Evolutionary conservation across 2,329 filamentous ascomycete species (phyloP), one percentile per base, ranked within the genome.

Genomic region (Zasmidium cellare): DNA sequence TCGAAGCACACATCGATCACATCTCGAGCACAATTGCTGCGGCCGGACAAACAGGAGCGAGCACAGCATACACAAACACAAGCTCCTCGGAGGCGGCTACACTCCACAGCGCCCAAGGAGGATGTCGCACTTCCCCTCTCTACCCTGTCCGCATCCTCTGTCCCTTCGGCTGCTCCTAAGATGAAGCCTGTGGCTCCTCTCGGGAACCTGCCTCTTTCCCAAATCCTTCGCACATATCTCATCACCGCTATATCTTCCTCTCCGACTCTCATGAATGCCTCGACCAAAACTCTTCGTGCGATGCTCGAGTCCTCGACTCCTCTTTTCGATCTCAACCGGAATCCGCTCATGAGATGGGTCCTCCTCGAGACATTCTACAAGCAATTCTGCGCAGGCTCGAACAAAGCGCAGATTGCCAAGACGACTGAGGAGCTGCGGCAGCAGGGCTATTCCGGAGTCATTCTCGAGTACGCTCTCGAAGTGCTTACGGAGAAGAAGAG

Each of bases 371-470:
- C 91, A 0, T 92, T 96, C 68, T 96, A 96, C 72, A 86, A 87
- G 22, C 92, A 97, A 69, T 97, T 96, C 75, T 97, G 92, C 74
- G 91, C 90, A 0, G 92, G 92, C 24, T 89, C 92, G 75, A 88
- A 84, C 50, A 79, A 82, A 0, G 67, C 72, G 1, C 90, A 96
- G 74, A 88, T 96, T 1, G 78, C 80, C 45, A 75, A 72, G 25
- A 92, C 88, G 0, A 84, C 91, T 25, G 71, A 80, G 1, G 78
- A 81, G 1, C 79, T 96, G 9, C 90, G 91, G 73, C 74, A 79
- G 28, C 85, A 93, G 46, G 92, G 92, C 1, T 96, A 91, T 71
- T 84, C 84, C 22, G 92, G 92, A 12, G 89, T 96, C 5, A 91
- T 96, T 55, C 80, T 96, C 48, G 87, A 90, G 51, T 96, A 96